A percentile compares a stretch with the other conserved stretches of the same genome.
These are phyloP conservation scores for Naganishia randhawae DNA, from an alignment of 768 basidiomycete genomes.

Conservation along the genomic window DNA sequence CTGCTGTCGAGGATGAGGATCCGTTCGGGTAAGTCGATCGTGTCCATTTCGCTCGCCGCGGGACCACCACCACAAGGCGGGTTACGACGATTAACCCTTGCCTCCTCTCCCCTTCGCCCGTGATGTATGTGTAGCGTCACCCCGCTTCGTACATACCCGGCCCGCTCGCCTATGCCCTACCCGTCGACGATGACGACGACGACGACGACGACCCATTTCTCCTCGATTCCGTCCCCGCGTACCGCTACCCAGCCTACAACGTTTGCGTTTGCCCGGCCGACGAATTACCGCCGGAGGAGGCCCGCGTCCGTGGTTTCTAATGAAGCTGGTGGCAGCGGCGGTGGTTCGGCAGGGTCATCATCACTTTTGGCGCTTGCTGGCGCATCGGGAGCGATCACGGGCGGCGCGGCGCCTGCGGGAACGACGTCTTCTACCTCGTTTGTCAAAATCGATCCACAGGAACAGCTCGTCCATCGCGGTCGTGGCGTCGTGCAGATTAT, in stretches of 20 bases:
- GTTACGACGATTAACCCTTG: no score
- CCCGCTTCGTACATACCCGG: neutral
- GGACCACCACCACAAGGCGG: no score
- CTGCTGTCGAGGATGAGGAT: neutral
- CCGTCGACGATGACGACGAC: neutral
- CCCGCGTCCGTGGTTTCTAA: slow-evolving; percentile 8
- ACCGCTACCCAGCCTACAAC: neutral
- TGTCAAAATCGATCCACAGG: slow-evolving; percentile 15
- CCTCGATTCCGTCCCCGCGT: neutral
- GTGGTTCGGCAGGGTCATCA: slow-evolving; percentile 27
- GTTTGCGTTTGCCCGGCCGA: slow-evolving; percentile 29
- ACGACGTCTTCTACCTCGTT: neutral
- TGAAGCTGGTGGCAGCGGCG: slow-evolving; percentile 21
- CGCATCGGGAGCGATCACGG: neutral
- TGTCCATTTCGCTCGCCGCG: no score
- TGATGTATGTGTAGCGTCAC: neutral
- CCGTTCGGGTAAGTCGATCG: neutral
- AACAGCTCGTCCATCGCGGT: slow-evolving; percentile 17
- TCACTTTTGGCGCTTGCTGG: slow-evolving; percentile 24
- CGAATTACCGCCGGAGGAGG: slow-evolving; percentile 29
- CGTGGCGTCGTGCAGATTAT: slow-evolving; percentile 27
- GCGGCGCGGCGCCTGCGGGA: neutral
- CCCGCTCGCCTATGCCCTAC: neutral
- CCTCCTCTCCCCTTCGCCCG: neutral
- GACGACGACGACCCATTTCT: neutral